Conservation (phyloP, 768 basidiomycete species). For the Hericium coralloides region DNA sequence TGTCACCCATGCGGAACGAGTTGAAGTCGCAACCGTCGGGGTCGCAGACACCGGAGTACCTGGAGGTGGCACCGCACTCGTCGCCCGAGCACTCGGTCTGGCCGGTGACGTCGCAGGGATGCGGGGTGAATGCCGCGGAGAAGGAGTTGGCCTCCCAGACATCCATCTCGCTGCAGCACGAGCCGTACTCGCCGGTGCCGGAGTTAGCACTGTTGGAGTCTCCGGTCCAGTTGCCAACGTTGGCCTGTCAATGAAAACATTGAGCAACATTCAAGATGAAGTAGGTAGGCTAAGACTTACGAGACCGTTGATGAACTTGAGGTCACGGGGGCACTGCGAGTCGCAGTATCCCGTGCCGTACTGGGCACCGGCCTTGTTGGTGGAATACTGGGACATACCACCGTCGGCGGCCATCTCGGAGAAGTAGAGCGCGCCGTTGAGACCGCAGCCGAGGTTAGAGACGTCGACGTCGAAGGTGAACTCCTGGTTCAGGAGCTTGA, state of each 20-base stretch:
- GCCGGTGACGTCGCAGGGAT: constrained; percentile 35
- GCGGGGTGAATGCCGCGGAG: constrained; percentile 46
- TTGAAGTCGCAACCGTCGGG: constrained; percentile 53
- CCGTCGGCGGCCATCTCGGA: constrained; percentile 51
- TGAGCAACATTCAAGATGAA: not conserved
- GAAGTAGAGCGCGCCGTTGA: constrained; percentile 58
- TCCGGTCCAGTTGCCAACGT: constrained; percentile 33
- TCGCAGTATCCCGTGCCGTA: constrained; percentile 61
- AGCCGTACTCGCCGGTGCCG: constrained; percentile 35
- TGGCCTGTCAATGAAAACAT: constrained; percentile 28
- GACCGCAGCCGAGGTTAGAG: constrained; percentile 46
- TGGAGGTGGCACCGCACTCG: constrained; percentile 23
- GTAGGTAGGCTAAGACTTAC: constrained; percentile 21
- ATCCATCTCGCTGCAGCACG: constrained; percentile 54
- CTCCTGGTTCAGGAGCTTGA: constrained; percentile 47
- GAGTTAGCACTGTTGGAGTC: constrained; percentile 33
- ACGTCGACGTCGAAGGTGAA: constrained; percentile 55
- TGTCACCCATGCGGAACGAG: constrained; percentile 47
- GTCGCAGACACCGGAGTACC: constrained; percentile 40
- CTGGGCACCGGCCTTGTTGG: constrained; percentile 50
- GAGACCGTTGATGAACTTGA: constrained; percentile 52
- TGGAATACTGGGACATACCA: constrained; percentile 37
- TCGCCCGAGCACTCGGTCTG: constrained; percentile 35
- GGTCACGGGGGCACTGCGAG: constrained; percentile 48
- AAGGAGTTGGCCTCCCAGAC: constrained; percentile 50